Evolutionary conservation across 139 green algal species (phyloP).

Genomic region (Coelastrella sp.): DNA sequence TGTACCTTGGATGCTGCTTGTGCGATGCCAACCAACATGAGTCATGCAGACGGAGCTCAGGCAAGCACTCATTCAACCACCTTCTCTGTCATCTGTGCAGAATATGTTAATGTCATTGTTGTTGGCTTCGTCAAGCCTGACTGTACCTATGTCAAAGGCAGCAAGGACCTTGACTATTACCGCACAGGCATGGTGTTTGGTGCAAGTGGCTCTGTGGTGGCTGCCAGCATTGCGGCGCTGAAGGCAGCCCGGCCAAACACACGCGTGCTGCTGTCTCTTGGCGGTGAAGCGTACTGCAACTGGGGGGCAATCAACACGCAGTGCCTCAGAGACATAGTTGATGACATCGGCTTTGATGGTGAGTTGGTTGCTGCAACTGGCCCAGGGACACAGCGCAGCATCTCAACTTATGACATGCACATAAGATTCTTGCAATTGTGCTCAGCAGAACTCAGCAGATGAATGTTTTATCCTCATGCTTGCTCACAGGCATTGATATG

Average conservation of each 20-base stretch:
- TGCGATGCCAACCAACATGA: not conserved
- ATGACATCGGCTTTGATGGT: constrained; percentile 56
- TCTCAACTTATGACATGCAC: constrained; percentile 38
- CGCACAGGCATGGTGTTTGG: constrained; percentile 62
- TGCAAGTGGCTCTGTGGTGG: constrained; percentile 41
- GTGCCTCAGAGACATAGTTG: constrained; percentile 57
- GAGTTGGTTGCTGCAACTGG: not conserved
- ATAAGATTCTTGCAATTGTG: not conserved
- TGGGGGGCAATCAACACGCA: not conserved
- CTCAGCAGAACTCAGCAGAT: too few relatives aligned
- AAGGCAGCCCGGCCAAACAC: constrained; percentile 57
- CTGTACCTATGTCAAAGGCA: constrained; percentile 56
- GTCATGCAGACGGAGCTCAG: not conserved
- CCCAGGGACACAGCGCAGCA: not conserved
- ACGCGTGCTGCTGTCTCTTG: constrained; percentile 56
- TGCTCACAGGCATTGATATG: constrained; percentile 6
- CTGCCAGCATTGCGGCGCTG: constrained; percentile 49
- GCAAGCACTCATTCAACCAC: not conserved
- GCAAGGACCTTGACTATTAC: constrained; percentile 30
- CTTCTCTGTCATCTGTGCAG: not conserved
- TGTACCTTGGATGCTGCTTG: too few relatives aligned
- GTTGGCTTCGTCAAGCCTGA: constrained; percentile 60
- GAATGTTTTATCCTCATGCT: not conserved
- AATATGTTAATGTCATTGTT: constrained; percentile 41
- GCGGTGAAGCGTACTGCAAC: constrained; percentile 63